A percentile compares a stretch with the other conserved stretches of the same genome.
Evolutionary conservation across 805 yeast species (phyloP).

Genomic region (Yarrowia osloensis): DNA sequence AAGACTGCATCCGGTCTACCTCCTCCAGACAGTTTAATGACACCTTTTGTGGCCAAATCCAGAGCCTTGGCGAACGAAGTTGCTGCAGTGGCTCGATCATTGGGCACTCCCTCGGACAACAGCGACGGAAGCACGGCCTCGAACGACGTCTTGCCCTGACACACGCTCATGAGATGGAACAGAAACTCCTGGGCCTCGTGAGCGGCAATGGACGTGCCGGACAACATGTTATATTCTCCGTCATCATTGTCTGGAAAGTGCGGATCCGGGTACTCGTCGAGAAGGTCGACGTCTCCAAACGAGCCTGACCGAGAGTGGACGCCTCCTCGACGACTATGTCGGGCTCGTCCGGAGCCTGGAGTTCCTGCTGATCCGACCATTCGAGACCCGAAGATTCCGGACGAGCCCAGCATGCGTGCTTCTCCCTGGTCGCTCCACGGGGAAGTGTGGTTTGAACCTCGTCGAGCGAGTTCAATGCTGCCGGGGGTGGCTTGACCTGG

Average conservation of each 20-base stretch:
- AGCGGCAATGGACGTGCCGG: not conserved
- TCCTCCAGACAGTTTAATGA: not conserved
- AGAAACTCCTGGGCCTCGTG: constrained; percentile 22
- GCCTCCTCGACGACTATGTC: constrained; percentile 7
- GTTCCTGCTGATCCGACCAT: not conserved
- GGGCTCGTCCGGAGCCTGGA: constrained; percentile 12
- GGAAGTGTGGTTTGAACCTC: not conserved
- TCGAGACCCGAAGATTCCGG: not conserved
- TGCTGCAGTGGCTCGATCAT: constrained; percentile 2
- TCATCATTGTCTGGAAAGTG: not conserved
- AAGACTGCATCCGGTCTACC: not conserved
- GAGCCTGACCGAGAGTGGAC: not conserved
- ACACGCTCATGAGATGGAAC: constrained; percentile 19
- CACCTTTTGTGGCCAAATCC: not conserved
- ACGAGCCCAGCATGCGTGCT: not conserved
- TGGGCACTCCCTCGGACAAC: not conserved
- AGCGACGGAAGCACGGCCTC: constrained; percentile 31
- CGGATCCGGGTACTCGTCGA: not conserved
- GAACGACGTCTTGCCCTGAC: constrained; percentile 32
- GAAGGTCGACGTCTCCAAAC: constrained; percentile 1
- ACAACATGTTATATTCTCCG: constrained; percentile 4
- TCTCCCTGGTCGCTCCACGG: constrained; percentile 7
- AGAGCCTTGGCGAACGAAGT: constrained; percentile 7
- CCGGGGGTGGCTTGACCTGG: not conserved
- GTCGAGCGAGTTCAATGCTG: not conserved